These are phyloP conservation scores for Falciphora oryzae DNA, from an alignment of 2,329 filamentous ascomycete species.

Conservation along the genomic window DNA sequence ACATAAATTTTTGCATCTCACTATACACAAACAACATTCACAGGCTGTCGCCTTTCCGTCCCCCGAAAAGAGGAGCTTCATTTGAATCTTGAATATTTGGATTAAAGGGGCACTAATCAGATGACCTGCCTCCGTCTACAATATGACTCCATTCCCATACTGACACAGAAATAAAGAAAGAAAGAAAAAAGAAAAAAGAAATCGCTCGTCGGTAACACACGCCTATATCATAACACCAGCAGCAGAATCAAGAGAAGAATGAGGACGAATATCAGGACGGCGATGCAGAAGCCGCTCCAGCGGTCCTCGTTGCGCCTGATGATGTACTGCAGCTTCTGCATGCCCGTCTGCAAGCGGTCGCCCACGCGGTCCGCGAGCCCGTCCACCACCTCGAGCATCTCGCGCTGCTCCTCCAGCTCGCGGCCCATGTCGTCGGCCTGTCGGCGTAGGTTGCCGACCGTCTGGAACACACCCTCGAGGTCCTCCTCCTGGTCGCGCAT, in stretches of 20 bases:
- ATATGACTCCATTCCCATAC: not conserved
- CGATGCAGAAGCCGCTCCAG: constrained; percentile 86
- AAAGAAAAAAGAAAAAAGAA: constrained; percentile 12
- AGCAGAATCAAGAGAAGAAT: constrained; percentile 81
- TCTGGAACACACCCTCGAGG: constrained; percentile 86
- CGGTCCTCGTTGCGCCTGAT: constrained; percentile 87
- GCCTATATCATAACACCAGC: constrained; percentile 44
- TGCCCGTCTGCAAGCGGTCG: constrained; percentile 75
- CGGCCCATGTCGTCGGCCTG: constrained; percentile 96
- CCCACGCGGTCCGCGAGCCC: constrained; percentile 80
- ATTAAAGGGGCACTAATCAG: not conserved
- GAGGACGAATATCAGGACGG: constrained; percentile 77
- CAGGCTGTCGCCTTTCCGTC: not conserved
- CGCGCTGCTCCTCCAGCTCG: constrained; percentile 89
- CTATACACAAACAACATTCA: too few relatives aligned
- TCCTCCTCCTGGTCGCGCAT: constrained; percentile 94
- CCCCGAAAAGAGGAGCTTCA: not conserved
- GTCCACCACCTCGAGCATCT: constrained; percentile 84
- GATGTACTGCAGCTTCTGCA: constrained; percentile 80
- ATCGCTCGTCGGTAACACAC: constrained; percentile 9
- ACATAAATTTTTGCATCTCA: too few relatives aligned
- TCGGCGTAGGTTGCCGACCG: constrained; percentile 81
- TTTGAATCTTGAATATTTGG: not conserved
- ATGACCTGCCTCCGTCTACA: not conserved
- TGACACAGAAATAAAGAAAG: constrained; percentile 11